Evolutionary conservation across 2,329 filamentous ascomycete genomes (phyloP).

Genomic region (Xylariales sp.): DNA sequence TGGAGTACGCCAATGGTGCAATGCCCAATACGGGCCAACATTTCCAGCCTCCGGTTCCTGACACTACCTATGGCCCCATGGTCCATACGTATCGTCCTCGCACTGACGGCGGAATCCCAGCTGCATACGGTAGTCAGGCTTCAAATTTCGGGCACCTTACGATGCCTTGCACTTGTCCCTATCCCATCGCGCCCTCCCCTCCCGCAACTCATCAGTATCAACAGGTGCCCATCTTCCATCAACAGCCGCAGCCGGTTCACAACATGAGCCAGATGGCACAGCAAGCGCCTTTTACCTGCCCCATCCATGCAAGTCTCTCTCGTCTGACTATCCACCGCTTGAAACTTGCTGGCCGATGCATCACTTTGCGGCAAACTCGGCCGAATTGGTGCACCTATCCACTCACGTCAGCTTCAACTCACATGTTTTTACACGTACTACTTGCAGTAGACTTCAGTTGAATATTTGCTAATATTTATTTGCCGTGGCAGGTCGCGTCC

Average conservation of each 20-base stretch:
- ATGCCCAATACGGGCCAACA: slow-evolving; percentile 40
- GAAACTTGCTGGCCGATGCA: not conserved
- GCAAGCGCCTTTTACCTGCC: slow-evolving; percentile 12
- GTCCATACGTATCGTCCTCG: slow-evolving; percentile 53
- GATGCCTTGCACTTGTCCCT: not conserved
- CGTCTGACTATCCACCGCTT: not conserved
- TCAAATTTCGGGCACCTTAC: not conserved
- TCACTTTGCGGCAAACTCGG: slow-evolving; percentile 20
- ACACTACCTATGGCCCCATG: slow-evolving; percentile 52
- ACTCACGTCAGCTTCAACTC: no score
- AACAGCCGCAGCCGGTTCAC: not conserved
- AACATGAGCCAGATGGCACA: not conserved
- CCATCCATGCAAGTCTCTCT: slow-evolving; percentile 35
- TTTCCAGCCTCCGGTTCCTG: slow-evolving; percentile 55
- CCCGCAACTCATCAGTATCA: not conserved
- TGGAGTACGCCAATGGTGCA: slow-evolving; percentile 39
- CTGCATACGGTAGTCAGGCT: slow-evolving; percentile 14
- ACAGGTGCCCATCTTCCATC: slow-evolving; percentile 1
- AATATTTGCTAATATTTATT: slow-evolving; percentile 7
- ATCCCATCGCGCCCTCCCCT: slow-evolving; percentile 14
- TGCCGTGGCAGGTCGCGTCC: slow-evolving; percentile 2
- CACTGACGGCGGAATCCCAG: slow-evolving; percentile 31
- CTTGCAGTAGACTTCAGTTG: no score
- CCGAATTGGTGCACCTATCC: no score
- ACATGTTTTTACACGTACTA: no score